Base-by-base conservation (phyloP, 768 basidiomycete genomes). In the Phlebiopsis flavidoalba region DNA sequence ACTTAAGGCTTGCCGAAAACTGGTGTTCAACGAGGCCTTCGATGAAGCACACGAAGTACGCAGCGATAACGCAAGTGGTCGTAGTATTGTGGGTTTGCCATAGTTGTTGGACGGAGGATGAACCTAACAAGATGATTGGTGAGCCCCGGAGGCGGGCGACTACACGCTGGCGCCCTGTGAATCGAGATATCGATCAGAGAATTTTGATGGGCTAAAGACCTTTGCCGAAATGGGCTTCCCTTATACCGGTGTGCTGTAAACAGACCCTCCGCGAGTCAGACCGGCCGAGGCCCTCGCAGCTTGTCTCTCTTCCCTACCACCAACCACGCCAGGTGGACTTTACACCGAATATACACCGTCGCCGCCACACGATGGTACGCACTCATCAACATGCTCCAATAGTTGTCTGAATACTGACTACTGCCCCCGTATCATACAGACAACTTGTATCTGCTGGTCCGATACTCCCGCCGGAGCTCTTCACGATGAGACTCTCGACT, bases 401-500 rank as follows among this genome's bases (percentile, higher is more conserved):
- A n/a, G 52, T 15, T 12, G 26, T 31, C 26, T 31, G 26, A 31
- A 31, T 31, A 2, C 26, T 15, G 36, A 26, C 52, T 12, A 5
- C 36, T 12, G 7, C 4, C 31, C 5, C 31, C 24, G 37, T 7
- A 12, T 12, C 17, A 43, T 17, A 12, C 40, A 43, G n/a, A 12
- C 26, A 3, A 8, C n/a, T 26, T 54, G 36, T 19, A 54, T 47
- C 21, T 53, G 22, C 40, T n/a, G 50, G 17, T 7, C 33, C 52
- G 14, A 37, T 50, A n/a, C 58, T 71, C 47, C 70, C 70, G 7
- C 66, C 65, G 14, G 71, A 72, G 65, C 67, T 72, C 58, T 58
- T 62, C 33, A n/a, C n/a, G 69, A 70, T 59, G 60, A 65, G 64
- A 63, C 67, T 43, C 67, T 72, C 58, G 71, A 72, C 64, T 63